Percentiles rank a stretch among this genome's conserved stretches.
phyloP scores from a whole-genome alignment of 2,329 filamentous ascomycete species.

The Stromatinia cepivora region DNA sequence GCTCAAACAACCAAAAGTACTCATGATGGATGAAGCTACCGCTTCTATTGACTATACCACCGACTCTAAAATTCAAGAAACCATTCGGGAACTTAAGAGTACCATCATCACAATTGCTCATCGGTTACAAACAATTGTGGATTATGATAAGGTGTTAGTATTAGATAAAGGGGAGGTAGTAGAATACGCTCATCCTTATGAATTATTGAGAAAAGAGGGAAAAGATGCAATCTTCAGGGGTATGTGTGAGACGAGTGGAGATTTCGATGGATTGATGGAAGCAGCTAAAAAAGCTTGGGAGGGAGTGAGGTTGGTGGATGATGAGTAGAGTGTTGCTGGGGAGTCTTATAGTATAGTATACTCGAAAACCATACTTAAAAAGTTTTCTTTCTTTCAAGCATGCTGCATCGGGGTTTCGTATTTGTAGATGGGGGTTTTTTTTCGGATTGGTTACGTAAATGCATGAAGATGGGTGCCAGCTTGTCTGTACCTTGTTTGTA shows the following conservation, averaged over 20 bases:
- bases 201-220: conserved; percentile 69
- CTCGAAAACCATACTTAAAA: neutral
- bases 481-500: neutral
- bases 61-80: conserved; percentile 93
- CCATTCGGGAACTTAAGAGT: conserved; percentile 86
- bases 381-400: neutral
- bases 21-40: conserved; percentile 99
- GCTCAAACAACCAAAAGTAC: conserved; percentile 84
- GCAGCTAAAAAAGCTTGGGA: conserved; percentile 53
- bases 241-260: conserved; percentile 70
- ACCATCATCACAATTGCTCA: conserved; percentile 98
- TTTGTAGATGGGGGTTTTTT: conserved; percentile 11
- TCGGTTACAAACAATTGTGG: conserved; percentile 91
- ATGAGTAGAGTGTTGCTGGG: conserved; percentile 32
- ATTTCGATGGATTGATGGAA: conserved; percentile 56
- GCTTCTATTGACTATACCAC: conserved; percentile 97
- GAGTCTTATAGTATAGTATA: neutral
- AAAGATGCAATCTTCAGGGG: conserved; percentile 52
- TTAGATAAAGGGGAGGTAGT: conserved; percentile 85
- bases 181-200: conserved; percentile 88
- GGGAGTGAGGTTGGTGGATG: conserved; percentile 44
- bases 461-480: neutral
- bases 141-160: conserved; percentile 96
- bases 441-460: conserved; percentile 1
- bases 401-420: neutral